These are phyloP conservation scores for Angomonas deanei DNA, from an alignment of 208 protist genomes.

Conservation along the genomic window DNA sequence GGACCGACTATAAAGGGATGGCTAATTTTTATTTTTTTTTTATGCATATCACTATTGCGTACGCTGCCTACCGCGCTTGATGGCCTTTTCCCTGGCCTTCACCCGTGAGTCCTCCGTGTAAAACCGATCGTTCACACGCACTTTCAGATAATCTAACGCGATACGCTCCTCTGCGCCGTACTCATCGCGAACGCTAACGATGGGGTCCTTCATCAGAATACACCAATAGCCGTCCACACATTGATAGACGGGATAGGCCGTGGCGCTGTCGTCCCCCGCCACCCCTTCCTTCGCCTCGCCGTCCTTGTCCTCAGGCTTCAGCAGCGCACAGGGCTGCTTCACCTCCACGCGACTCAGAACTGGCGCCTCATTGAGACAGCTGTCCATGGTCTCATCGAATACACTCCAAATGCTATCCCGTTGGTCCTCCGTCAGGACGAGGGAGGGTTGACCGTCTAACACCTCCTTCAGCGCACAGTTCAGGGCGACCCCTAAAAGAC, in stretches of 20 bases:
- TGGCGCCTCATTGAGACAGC: slow-evolving; percentile 48
- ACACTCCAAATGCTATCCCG: slow-evolving; percentile 70
- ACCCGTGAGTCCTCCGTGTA: not conserved
- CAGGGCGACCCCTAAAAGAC: slow-evolving; percentile 56
- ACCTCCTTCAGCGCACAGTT: slow-evolving; percentile 65
- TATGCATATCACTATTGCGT: not conserved
- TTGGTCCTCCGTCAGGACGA: slow-evolving; percentile 60
- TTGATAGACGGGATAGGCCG: slow-evolving; percentile 76
- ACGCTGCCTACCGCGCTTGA: slow-evolving; percentile 6
- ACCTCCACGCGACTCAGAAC: slow-evolving; percentile 50
- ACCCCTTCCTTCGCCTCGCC: not conserved
- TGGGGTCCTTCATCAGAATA: slow-evolving; percentile 75
- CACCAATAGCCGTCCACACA: slow-evolving; percentile 72
- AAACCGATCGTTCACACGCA: slow-evolving; percentile 24
- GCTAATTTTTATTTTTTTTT: no score
- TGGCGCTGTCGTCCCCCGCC: slow-evolving; percentile 17
- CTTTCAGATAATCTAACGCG: slow-evolving; percentile 72
- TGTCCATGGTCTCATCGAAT: slow-evolving; percentile 73
- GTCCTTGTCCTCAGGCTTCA: not conserved
- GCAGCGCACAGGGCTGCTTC: slow-evolving; percentile 22
- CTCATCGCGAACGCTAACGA: slow-evolving; percentile 56
- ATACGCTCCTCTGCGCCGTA: slow-evolving; percentile 52
- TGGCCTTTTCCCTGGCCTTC: not conserved
- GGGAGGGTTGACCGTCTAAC: slow-evolving; percentile 13
- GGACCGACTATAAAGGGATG: no score